Base-by-base conservation (phyloP, 768 basidiomycete species). In the Brasilioporus rufonigricans region DNA sequence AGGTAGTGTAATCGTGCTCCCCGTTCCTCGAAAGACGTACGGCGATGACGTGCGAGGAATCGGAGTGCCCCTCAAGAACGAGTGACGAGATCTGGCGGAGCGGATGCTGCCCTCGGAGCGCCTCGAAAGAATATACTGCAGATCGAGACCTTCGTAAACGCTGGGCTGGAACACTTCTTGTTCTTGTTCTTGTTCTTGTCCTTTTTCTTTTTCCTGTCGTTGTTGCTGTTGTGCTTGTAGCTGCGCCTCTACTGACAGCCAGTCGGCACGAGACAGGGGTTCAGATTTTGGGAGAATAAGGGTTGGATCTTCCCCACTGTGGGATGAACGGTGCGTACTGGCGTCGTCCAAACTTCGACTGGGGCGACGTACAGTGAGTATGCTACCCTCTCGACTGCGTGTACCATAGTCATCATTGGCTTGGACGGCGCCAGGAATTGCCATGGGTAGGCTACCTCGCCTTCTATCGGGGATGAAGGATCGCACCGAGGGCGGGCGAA, bases 391-490 rank as follows among this genome's bases (percentile, higher is more conserved):
- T 41, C 83, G 74, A 52, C 80, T 77, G 32, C 81, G 76, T 45
- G 68, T 63, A 33, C 65, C 61, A 47, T 48, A 62, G 29, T 68
- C 58, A 11, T 67, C 60, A n/a, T 45, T 58, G 27, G 31, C 9
- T 38, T 57, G 65, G 2, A 53, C 24, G 4, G 67, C 63, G 18
- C 74, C 77, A 18, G 84, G 80, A 13, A 86, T 85, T 39, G 77
- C 75, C 72, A 85, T 80, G n/a, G 86, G 84, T 16, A 81, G 62
- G 60, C 85, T 87, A 13, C 81, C 81, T 54, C 81, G 75, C 52
- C 83, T 76, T 38, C 53, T 58, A 29, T 67, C 61, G 1, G 40
- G 49, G 39, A 55, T 9, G 29, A 63, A 59, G 1, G 65, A 31
- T 24, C 67, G 63, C 52, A 65, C 27, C 19, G 61, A 47, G 51